These are phyloP conservation scores for Odonthalia washingtoniensis DNA, from an alignment of 31 red algal species.

Conservation along the genomic window DNA sequence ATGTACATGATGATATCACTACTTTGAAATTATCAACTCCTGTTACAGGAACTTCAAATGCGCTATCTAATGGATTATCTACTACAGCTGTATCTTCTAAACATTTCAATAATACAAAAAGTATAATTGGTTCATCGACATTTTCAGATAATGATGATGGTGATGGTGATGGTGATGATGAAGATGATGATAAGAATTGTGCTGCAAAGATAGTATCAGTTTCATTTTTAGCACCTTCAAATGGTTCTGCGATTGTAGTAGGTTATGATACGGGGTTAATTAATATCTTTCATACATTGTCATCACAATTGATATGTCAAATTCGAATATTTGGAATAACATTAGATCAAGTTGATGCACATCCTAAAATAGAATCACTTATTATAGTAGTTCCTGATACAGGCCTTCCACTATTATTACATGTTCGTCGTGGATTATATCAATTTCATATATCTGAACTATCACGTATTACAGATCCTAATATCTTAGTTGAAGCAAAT, in stretches of 20 bases:
- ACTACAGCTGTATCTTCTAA: too few species aligned
- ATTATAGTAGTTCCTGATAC: constrained; percentile 57
- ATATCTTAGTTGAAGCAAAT: constrained; percentile 19
- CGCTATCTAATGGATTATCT: too few species aligned
- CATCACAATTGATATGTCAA: constrained; percentile 42
- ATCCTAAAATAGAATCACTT: constrained; percentile 46
- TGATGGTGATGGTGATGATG: too few species aligned
- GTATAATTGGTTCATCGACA: too few species aligned
- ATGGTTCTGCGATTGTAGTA: constrained; percentile 57
- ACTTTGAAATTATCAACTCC: background rate
- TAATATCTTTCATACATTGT: constrained; percentile 64
- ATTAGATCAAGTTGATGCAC: constrained; percentile 54
- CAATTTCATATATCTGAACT: constrained; percentile 7
- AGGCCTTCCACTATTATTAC: constrained; percentile 62
- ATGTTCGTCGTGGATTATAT: constrained; percentile 61
- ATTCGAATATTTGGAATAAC: constrained; percentile 50
- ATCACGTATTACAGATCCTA: constrained; percentile 28
- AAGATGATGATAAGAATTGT: constrained; percentile 25
- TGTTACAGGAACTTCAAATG: too few species aligned
- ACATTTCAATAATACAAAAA: too few species aligned
- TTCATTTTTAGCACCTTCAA: constrained; percentile 64
- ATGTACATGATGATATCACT: too few species aligned
- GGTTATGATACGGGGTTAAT: constrained; percentile 36
- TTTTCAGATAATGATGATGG: too few species aligned
- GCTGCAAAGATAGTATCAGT: constrained; percentile 38